phyloP scores from a whole-genome alignment of 1,139 yeast species.

The Yamadazyma pseudoaaseri region DNA sequence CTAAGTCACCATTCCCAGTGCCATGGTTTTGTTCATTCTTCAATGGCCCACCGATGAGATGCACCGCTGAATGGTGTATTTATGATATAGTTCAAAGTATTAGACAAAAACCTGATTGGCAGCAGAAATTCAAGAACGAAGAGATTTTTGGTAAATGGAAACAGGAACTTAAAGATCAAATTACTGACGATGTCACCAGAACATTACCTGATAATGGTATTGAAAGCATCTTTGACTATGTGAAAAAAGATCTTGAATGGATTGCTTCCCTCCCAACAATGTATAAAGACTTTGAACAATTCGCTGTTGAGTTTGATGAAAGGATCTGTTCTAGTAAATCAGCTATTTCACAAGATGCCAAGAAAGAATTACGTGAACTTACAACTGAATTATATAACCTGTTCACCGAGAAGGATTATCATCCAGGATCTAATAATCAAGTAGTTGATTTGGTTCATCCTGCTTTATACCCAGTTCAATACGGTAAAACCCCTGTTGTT shows the following conservation, averaged over 20 bases:
- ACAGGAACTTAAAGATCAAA: constrained; percentile 22
- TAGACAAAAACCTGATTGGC: constrained; percentile 33
- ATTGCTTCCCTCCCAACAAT: constrained; percentile 17
- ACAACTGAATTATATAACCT: constrained; percentile 14
- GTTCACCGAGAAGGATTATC: constrained; percentile 30
- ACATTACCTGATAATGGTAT: not conserved
- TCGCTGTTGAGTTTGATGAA: constrained; percentile 18
- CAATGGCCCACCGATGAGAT: constrained; percentile 14
- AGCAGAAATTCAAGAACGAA: constrained; percentile 25
- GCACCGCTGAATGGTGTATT: constrained; percentile 24
- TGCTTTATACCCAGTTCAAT: constrained; percentile 39
- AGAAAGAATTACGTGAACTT: constrained; percentile 7
- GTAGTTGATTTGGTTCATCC: constrained; percentile 47
- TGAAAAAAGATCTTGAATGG: constrained; percentile 30
- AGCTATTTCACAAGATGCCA: constrained; percentile 11
- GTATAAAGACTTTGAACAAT: constrained; percentile 5
- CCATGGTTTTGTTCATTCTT: constrained; percentile 10
- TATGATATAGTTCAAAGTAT: constrained; percentile 22
- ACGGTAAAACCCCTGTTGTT: constrained; percentile 29
- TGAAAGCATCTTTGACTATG: constrained; percentile 21
- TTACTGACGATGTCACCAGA: constrained; percentile 1
- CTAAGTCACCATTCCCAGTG: constrained; percentile 12
- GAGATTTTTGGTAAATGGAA: constrained; percentile 31
- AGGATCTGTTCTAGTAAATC: constrained; percentile 18
- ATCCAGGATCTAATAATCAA: constrained; percentile 34